Evolutionary conservation across 2,329 filamentous ascomycete genomes (phyloP).

Genomic region (Tolypocladium sp.): DNA sequence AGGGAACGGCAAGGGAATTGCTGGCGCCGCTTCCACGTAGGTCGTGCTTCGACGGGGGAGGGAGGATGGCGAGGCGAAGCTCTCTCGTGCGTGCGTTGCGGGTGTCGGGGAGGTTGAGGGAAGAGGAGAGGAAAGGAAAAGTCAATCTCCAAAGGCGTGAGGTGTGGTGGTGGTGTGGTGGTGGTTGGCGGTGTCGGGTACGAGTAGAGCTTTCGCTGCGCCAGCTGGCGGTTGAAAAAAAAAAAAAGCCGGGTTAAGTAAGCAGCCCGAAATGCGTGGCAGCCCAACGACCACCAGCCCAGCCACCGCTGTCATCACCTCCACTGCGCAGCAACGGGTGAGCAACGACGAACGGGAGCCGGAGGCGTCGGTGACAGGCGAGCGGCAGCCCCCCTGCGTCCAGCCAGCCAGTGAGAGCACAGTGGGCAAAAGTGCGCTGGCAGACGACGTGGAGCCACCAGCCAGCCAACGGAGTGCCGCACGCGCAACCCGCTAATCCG

Average conservation of each 20-base stretch:
- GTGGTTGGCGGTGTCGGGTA: neutral
- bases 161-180: neutral
- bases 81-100: neutral
- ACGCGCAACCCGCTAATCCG: neutral
- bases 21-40: neutral
- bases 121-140: neutral
- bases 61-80: neutral
- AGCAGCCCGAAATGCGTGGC: neutral
- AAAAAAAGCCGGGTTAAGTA: neutral
- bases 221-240: neutral
- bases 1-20: neutral
- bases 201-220: neutral
- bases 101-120: neutral
- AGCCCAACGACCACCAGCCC: slow-evolving; percentile 1
- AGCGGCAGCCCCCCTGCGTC: too few species aligned
- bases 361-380: neutral
- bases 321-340: neutral
- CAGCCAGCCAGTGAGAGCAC: neutral
- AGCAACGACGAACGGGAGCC: neutral
- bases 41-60: neutral
- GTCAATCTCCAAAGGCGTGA: neutral
- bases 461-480: neutral
- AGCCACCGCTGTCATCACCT: neutral
- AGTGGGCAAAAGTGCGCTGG: neutral
- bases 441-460: neutral